Percentiles rank a stretch among this genome's conserved stretches.
These are phyloP conservation scores for Phytophthora macrochlamydospora DNA, from an alignment of 352 stramenopile genomes.

Conservation along the genomic window DNA sequence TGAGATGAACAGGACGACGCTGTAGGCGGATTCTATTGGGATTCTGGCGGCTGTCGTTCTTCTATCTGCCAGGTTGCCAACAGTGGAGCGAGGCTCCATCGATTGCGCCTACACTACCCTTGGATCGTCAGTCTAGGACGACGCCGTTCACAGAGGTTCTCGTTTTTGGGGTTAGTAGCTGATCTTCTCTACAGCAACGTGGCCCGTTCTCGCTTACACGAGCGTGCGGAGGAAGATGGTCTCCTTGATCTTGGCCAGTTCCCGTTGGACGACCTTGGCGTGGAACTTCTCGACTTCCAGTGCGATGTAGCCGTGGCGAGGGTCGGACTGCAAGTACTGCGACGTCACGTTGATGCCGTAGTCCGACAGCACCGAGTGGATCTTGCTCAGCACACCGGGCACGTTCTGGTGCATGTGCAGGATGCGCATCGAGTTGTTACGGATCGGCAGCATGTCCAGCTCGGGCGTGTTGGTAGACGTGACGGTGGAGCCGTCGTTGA, in stretches of 20 bases:
- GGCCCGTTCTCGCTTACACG: slow-evolving; percentile 42
- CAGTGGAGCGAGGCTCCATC: slow-evolving; percentile 13
- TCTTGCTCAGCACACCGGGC: slow-evolving; percentile 85
- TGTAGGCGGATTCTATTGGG: slow-evolving; percentile 31
- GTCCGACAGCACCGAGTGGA: slow-evolving; percentile 82
- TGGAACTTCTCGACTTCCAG: slow-evolving; percentile 85
- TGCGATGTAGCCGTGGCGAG: slow-evolving; percentile 82
- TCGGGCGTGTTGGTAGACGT: slow-evolving; percentile 84
- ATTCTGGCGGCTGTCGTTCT: slow-evolving; percentile 17
- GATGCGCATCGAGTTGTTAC: slow-evolving; percentile 82
- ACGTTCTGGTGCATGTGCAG: slow-evolving; percentile 90
- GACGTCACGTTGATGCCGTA: slow-evolving; percentile 88
- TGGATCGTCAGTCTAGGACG: slow-evolving; percentile 12
- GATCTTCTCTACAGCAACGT: slow-evolving; percentile 16
- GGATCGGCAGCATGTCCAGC: slow-evolving; percentile 78
- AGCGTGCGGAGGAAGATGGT: slow-evolving; percentile 85
- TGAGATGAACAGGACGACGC: background rate
- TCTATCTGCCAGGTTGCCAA: slow-evolving; percentile 38
- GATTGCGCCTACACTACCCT: slow-evolving; percentile 25
- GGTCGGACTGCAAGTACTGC: slow-evolving; percentile 85
- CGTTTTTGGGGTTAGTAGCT: slow-evolving; percentile 33
- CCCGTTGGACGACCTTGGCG: slow-evolving; percentile 77
- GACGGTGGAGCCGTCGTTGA: slow-evolving; percentile 82
- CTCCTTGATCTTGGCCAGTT: slow-evolving; percentile 87
- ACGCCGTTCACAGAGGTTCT: slow-evolving; percentile 31